Percentiles rank a stretch among this genome's conserved stretches.
Conservation (phyloP, 768 basidiomycete species). For the Tremella yokohamensis region DNA sequence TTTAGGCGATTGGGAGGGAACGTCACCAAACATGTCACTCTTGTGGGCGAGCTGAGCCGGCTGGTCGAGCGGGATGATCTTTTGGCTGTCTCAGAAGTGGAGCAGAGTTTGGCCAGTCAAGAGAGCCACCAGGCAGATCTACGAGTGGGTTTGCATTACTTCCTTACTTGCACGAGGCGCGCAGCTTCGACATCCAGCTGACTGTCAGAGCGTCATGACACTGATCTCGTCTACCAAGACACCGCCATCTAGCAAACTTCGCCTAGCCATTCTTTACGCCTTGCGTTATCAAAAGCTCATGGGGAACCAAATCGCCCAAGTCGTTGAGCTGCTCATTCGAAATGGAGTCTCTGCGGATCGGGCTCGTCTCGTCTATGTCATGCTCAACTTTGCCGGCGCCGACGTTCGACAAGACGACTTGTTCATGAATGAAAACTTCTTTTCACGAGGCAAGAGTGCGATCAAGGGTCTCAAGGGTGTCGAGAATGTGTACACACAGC, state of each 20-base stretch:
- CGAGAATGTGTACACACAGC: conserved; percentile 98
- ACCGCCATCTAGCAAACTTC: conserved; percentile 76
- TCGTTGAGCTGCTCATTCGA: conserved; percentile 52
- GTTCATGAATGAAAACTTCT: conserved; percentile 88
- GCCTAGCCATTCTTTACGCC: conserved; percentile 85
- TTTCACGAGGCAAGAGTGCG: conserved; percentile 89
- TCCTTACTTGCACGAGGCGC: neutral
- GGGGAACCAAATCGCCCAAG: conserved; percentile 68
- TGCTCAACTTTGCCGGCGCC: conserved; percentile 86
- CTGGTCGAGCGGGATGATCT: conserved; percentile 80
- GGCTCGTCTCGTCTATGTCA: conserved; percentile 65
- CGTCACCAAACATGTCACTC: conserved; percentile 95
- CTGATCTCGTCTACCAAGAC: conserved; percentile 67
- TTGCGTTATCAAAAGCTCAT: conserved; percentile 90
- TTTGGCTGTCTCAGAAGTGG: conserved; percentile 86
- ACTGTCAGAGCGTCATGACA: conserved; percentile 70
- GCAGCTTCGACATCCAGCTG: too few relatives aligned
- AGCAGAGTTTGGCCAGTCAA: conserved; percentile 90
- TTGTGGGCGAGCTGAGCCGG: conserved; percentile 92
- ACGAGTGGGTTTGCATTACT: conserved; percentile 57
- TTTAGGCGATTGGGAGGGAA: conserved; percentile 94
- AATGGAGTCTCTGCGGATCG: conserved; percentile 57
- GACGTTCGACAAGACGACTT: conserved; percentile 97
- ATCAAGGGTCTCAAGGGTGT: conserved; percentile 96
- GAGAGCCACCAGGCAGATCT: conserved; percentile 75